phyloP scores from a whole-genome alignment of 192 early-diverging fungal species.

The Coemansia sp. region DNA sequence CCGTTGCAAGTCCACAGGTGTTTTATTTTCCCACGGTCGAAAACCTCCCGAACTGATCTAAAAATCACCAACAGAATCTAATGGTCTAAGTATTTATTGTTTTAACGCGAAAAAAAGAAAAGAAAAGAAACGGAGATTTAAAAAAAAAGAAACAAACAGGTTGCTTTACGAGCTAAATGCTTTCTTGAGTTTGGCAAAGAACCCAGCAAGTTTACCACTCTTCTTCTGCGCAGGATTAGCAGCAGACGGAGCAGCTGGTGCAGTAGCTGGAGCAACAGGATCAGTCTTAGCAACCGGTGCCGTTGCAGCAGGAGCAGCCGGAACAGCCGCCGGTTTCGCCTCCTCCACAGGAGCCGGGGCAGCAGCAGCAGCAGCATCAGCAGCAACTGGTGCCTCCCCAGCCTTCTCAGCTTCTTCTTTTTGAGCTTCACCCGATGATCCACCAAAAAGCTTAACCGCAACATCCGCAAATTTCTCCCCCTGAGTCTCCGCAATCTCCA shows the following conservation, averaged over 20 bases:
- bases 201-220: background rate
- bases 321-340: background rate
- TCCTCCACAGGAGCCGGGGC: background rate
- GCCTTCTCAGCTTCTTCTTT: background rate
- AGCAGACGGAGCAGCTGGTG: too few species aligned
- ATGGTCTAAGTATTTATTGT: too few species aligned
- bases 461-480: conserved; percentile 37
- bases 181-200: conserved; percentile 4
- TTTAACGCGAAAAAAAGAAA: background rate
- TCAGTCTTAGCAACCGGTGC: background rate
- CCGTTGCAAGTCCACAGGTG: too few species aligned
- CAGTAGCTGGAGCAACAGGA: background rate
- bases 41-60: too few species aligned
- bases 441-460: conserved; percentile 12
- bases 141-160: background rate
- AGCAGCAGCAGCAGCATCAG: conserved; percentile 5
- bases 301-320: background rate
- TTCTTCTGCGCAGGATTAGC: background rate
- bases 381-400: background rate
- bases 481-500: conserved; percentile 40
- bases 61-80: too few species aligned
- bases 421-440: too few species aligned
- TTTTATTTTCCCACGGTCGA: too few species aligned
- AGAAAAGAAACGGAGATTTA: background rate
- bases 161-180: background rate